Evolutionary conservation across 805 yeast genomes (phyloP).

Genomic region (Teunomyces gatunensis): DNA sequence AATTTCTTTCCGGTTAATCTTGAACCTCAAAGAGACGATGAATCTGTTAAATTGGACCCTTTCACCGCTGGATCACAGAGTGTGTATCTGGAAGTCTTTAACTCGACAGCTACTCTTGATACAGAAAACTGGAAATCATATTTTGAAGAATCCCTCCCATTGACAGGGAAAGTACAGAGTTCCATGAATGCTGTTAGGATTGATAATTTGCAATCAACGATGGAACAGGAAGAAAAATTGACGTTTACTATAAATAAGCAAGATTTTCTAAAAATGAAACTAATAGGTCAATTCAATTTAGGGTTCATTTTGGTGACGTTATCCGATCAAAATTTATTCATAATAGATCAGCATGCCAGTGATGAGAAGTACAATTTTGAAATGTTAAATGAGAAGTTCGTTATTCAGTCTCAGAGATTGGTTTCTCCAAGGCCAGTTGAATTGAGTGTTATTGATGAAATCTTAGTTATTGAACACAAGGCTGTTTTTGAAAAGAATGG

Average conservation of each 20-base stretch:
- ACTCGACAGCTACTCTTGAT: neutral
- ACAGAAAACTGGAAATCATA: neutral
- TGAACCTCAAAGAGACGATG: neutral
- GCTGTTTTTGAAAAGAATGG: conserved; percentile 71
- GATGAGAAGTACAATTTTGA: conserved; percentile 96
- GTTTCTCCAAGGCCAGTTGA: conserved; percentile 60
- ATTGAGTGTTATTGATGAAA: conserved; percentile 74
- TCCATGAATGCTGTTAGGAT: conserved; percentile 8
- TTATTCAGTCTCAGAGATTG: conserved; percentile 58
- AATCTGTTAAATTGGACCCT: neutral
- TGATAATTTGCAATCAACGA: conserved; percentile 45
- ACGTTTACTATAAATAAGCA: conserved; percentile 62
- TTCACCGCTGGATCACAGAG: neutral
- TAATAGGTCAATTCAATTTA: conserved; percentile 92
- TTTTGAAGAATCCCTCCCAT: neutral
- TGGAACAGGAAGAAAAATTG: conserved; percentile 56
- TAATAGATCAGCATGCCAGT: conserved; percentile 96
- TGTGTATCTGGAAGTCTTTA: neutral
- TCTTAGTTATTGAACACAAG: conserved; percentile 60
- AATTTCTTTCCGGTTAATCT: conserved; percentile 8
- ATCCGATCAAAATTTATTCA: conserved; percentile 61
- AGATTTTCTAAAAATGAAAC: conserved; percentile 72
- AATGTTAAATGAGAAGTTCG: conserved; percentile 54
- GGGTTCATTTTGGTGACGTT: conserved; percentile 84
- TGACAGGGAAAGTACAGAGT: neutral